phyloP scores from a whole-genome alignment of 441 rosid genomes.

The Jatropha multifida region DNA sequence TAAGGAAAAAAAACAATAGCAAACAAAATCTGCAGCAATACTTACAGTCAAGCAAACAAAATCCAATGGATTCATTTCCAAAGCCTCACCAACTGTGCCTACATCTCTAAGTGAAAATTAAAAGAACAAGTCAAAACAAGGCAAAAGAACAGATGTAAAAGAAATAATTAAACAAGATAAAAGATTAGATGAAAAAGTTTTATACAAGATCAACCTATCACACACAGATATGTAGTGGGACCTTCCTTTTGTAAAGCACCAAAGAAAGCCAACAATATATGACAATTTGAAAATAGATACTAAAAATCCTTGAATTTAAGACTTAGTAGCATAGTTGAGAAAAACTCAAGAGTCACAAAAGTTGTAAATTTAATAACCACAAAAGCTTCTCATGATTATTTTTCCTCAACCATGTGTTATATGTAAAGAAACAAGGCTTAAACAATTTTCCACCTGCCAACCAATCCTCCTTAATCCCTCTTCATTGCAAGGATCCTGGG shows the following conservation, averaged over 20 bases:
- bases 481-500: neutral
- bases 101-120: slow-evolving; percentile 49
- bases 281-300: neutral
- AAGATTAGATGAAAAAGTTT: neutral
- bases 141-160: neutral
- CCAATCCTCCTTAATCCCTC: neutral
- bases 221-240: neutral
- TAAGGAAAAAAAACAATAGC: slow-evolving; percentile 6
- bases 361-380: neutral
- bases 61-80: slow-evolving; percentile 47
- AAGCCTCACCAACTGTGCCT: slow-evolving; percentile 46
- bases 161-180: neutral
- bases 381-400: neutral
- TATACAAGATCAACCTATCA: neutral
- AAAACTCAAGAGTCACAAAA: neutral
- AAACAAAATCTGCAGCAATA: slow-evolving; percentile 10
- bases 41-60: slow-evolving; percentile 46
- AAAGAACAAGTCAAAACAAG: slow-evolving; percentile 11
- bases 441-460: no score
- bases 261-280: neutral
- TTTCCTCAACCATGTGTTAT: neutral
- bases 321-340: neutral
- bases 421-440: neutral
- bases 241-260: neutral
- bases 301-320: neutral